These are phyloP conservation scores for Straminergon stramineum DNA, from an alignment of 225 moss, liverwort and hornwort genomes.

Conservation along the genomic window DNA sequence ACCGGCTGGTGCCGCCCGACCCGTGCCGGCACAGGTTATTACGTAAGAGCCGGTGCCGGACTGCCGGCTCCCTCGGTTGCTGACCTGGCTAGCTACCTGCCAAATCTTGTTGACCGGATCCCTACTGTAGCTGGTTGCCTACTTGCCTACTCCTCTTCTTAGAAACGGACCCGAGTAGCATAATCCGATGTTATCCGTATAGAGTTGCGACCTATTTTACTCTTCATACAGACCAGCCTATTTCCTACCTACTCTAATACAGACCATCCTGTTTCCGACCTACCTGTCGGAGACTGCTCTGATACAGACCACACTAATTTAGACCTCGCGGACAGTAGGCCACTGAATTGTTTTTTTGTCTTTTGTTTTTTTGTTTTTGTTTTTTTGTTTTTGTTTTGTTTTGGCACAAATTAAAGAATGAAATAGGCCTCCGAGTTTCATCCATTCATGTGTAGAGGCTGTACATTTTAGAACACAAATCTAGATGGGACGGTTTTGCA, in stretches of 20 bases:
- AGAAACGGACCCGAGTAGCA: background rate
- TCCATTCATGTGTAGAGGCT: accelerated
- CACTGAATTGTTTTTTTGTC: background rate
- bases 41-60: background rate
- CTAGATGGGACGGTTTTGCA: background rate
- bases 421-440: background rate
- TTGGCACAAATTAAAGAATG: background rate
- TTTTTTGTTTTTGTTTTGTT: background rate
- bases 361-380: background rate
- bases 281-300: background rate
- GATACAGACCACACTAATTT: too few relatives aligned
- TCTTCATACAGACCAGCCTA: background rate
- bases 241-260: background rate
- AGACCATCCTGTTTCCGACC: background rate
- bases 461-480: background rate
- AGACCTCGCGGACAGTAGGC: background rate
- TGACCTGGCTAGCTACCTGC: background rate
- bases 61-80: background rate
- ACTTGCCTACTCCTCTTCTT: background rate
- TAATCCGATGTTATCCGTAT: background rate
- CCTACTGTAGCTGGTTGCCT: background rate
- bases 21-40: background rate
- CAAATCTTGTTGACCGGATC: background rate
- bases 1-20: background rate
- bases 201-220: too few relatives aligned